These are phyloP conservation scores for Hypomontagnella submonticulosa DNA, from an alignment of 495 filamentous ascomycete species.

Conservation along the genomic window DNA sequence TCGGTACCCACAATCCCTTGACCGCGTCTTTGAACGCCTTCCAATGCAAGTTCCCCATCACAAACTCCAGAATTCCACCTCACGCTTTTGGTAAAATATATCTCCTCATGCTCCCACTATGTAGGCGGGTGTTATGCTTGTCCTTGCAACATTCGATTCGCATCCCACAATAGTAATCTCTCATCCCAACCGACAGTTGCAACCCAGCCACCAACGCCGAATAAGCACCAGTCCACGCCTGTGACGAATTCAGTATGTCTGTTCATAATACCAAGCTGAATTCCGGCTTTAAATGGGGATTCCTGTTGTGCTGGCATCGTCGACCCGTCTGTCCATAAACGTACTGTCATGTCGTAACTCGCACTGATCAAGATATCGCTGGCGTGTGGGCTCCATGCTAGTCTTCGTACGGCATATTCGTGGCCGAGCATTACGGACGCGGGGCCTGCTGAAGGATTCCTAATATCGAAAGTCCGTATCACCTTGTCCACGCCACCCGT, in stretches of 20 bases:
- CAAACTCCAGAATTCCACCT: neutral
- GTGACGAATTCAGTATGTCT: constrained; percentile 95
- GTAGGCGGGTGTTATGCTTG: constrained; percentile 13
- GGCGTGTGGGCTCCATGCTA: constrained; percentile 93
- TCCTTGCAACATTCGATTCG: constrained; percentile 58
- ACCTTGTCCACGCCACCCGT: constrained; percentile 88
- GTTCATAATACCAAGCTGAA: constrained; percentile 87
- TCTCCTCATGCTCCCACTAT: neutral
- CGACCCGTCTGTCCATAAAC: constrained; percentile 88
- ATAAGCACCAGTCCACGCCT: constrained; percentile 98
- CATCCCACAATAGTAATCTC: constrained; percentile 90
- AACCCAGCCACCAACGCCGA: constrained; percentile 94
- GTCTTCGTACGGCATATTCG: constrained; percentile 84
- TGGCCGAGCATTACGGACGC: constrained; percentile 79
- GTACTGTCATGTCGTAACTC: constrained; percentile 97
- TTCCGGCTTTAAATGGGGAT: constrained; percentile 60
- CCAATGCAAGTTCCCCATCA: constrained; percentile 41
- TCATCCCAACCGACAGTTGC: constrained; percentile 96
- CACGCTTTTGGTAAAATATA: too few species aligned
- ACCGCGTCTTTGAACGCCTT: constrained; percentile 38
- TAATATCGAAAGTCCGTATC: constrained; percentile 89
- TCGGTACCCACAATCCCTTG: constrained; percentile 13
- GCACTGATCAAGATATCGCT: constrained; percentile 84
- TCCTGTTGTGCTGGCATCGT: constrained; percentile 54
- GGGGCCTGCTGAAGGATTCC: constrained; percentile 76